A percentile compares a stretch with the other conserved stretches of the same genome.
Conservation (phyloP, 2,329 filamentous ascomycete species). For the Metarhizium album region DNA sequence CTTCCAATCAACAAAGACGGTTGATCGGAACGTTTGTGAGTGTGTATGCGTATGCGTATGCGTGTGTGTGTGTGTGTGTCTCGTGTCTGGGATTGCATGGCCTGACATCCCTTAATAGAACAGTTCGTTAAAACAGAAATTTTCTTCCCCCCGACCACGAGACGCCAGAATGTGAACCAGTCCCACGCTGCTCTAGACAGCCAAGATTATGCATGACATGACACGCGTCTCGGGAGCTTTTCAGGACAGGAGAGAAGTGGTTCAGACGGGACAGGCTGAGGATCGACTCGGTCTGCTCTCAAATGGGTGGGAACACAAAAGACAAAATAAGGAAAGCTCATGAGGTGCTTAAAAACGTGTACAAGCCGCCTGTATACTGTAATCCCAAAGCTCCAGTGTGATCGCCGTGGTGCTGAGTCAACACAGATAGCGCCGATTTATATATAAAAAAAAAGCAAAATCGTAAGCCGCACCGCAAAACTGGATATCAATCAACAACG, state of each 20-base stretch:
- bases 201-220: not conserved
- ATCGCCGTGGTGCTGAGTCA: not conserved
- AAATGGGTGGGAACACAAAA: no score
- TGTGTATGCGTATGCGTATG: not conserved
- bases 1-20: not conserved
- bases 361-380: slow-evolving; percentile 1
- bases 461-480: not conserved
- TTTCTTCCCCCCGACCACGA: not conserved
- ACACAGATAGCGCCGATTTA: not conserved
- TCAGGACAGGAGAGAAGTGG: not conserved
- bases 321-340: not conserved
- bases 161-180: slow-evolving; percentile 1
- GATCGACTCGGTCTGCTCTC: not conserved
- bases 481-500: not conserved
- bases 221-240: no score
- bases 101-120: not conserved
- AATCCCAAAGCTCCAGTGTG: not conserved
- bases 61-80: not conserved
- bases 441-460: not conserved
- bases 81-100: not conserved
- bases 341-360: slow-evolving; percentile 6
- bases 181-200: not conserved
- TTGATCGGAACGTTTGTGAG: not conserved
- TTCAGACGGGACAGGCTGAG: not conserved
- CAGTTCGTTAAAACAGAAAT: not conserved